These are phyloP conservation scores for Ustilago cynodontis DNA, from an alignment of 1,284 basidiomycete species.

Conservation along the genomic window DNA sequence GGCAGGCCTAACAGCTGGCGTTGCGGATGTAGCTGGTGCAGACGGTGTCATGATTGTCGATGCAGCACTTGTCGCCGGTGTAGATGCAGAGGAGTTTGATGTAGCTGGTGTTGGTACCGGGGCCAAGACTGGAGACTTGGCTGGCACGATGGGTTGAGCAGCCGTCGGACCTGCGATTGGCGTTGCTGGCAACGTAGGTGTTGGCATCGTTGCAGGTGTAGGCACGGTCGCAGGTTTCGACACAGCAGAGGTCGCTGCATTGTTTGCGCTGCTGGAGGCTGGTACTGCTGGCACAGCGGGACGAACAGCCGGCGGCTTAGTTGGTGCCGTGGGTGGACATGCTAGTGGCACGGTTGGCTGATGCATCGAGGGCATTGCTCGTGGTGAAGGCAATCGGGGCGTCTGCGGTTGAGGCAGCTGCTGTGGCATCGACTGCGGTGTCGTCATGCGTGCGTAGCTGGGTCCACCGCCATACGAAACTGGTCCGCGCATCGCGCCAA, in stretches of 20 bases:
- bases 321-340: constrained; percentile 16
- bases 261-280: constrained; percentile 2
- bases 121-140: constrained; percentile 12
- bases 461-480: constrained; percentile 18
- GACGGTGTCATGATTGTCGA: background rate
- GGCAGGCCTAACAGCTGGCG: constrained; percentile 7
- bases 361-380: constrained; percentile 19
- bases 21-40: background rate
- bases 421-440: constrained; percentile 23
- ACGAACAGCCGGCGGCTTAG: constrained; percentile 15
- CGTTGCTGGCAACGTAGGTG: constrained; percentile 32
- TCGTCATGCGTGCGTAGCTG: constrained; percentile 15
- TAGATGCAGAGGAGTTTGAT: background rate
- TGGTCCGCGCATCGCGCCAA: constrained; percentile 27
- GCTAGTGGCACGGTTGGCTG: constrained; percentile 30
- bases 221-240: constrained; percentile 11
- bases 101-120: background rate
- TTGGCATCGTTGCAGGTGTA: constrained; percentile 20
- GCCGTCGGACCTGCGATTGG: constrained; percentile 21
- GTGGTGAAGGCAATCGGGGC: constrained; percentile 33
- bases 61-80: constrained; percentile 6
- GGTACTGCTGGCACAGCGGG: constrained; percentile 8
- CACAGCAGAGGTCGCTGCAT: background rate
- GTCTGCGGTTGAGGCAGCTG: constrained; percentile 33
- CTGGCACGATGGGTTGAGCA: constrained; percentile 9